phyloP scores from a whole-genome alignment of 768 basidiomycete genomes.

The Sarcomyxa edulis region DNA sequence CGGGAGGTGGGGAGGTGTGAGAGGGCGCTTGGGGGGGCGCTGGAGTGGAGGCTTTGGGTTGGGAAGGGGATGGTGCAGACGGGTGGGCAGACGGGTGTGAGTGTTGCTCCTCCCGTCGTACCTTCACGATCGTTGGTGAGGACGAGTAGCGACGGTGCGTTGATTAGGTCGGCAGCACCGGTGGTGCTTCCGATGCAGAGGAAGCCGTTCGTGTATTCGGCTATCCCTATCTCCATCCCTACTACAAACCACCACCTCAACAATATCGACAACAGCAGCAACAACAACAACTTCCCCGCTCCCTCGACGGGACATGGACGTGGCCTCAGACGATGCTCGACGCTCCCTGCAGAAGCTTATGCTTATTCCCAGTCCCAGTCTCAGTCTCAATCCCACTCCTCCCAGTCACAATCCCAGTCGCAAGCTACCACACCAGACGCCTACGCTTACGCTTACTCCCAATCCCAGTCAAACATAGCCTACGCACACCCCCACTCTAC shows the following conservation, averaged over 20 bases:
- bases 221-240: constrained; percentile 8
- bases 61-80: too few relatives aligned
- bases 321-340: constrained; percentile 34
- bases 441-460: too few relatives aligned
- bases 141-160: constrained; percentile 47
- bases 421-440: too few relatives aligned
- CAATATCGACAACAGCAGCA: constrained; percentile 1
- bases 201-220: background rate
- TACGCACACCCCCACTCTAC: too few relatives aligned
- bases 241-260: constrained; percentile 9
- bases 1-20: constrained; percentile 87
- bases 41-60: constrained; percentile 93
- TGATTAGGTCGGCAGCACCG: too few relatives aligned
- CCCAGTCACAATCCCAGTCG: too few relatives aligned
- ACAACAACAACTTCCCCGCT: background rate
- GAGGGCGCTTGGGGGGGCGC: constrained; percentile 77
- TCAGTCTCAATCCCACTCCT: too few relatives aligned
- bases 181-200: too few relatives aligned
- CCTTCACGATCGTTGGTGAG: constrained; percentile 36
- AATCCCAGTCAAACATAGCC: too few relatives aligned
- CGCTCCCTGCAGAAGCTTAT: constrained; percentile 38
- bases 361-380: too few relatives aligned
- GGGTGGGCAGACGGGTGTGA: too few relatives aligned
- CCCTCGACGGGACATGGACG: too few relatives aligned
- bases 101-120: constrained; percentile 12